phyloP scores from a whole-genome alignment of 225 moss, liverwort and hornwort genomes.

The Marchantia polymorpha region DNA sequence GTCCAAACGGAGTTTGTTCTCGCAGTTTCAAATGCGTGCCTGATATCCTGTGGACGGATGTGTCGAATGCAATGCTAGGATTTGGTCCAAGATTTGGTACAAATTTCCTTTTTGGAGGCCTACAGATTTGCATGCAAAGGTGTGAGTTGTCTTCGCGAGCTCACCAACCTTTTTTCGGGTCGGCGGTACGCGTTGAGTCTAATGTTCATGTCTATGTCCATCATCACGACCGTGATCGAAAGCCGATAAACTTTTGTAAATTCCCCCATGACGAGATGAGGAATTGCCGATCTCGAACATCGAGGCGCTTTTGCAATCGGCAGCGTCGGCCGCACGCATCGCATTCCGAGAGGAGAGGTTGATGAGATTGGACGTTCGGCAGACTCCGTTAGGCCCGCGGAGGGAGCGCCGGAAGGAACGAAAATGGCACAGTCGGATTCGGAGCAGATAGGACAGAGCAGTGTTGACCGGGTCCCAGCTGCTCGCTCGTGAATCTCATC shows the following conservation, averaged over 20 bases:
- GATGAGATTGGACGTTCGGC: background rate
- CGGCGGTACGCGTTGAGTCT: too few species aligned
- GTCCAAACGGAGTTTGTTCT: too few species aligned
- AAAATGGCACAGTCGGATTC: background rate
- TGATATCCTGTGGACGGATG: too few species aligned
- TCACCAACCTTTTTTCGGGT: too few species aligned
- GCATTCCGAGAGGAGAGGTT: background rate
- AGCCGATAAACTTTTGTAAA: background rate
- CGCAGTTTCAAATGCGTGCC: too few species aligned
- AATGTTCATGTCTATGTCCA: too few species aligned
- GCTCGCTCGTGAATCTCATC: background rate
- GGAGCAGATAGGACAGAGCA: background rate
- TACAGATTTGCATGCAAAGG: too few species aligned
- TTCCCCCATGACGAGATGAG: background rate
- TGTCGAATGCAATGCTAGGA: too few species aligned
- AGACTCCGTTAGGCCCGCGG: background rate
- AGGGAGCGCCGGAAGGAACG: background rate
- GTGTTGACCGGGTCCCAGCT: background rate
- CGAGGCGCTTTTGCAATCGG: background rate
- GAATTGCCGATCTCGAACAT: background rate
- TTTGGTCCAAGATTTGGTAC: too few species aligned
- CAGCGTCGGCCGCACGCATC: background rate
- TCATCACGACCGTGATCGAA: too few species aligned
- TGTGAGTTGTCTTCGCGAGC: too few species aligned
- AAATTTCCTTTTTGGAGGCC: too few species aligned